Evolutionary conservation across 768 basidiomycete species (phyloP), one percentile per base, ranked within the genome.

Genomic region (Tulasnella sp.): DNA sequence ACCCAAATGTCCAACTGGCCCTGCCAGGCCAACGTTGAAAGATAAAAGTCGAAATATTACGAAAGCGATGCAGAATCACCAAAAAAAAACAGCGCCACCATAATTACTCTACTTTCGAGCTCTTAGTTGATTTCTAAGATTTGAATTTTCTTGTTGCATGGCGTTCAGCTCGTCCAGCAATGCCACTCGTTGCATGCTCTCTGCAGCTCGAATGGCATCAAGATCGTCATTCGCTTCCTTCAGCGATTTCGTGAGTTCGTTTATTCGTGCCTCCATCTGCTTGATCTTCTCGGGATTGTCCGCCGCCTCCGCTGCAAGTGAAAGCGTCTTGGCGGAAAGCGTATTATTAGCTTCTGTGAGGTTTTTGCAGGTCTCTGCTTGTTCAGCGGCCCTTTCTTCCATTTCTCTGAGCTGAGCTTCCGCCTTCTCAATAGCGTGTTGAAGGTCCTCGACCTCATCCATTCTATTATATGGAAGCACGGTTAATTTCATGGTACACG

Each of bases 101-200:
- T n/a, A n/a, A n/a, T n/a, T n/a, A n/a, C n/a, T n/a, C n/a, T n/a
- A n/a, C n/a, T n/a, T n/a, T n/a, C n/a, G n/a, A n/a, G n/a, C n/a
- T n/a, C 49, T 51, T 41, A 90, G 59, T 64, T 89, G 87, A 28
- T 78, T 75, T 37, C 82, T 73, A 54, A 90, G 61, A 33, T 64
- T 76, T 34, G 68, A 71, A 59, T 90, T 89, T 67, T 89, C 85
- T 50, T 74, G 80, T 67, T 89, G 85, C 66, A 82, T 73, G 45
- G 74, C 70, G 62, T 87, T 90, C 59, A 93, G 72, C 68, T 93
- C 89, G 60, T 95, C 90, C 37, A 99, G 70, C 48, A 99, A 62
- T 28, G 82, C 81, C 49, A 88, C 78, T 57, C 82, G 72, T 67
- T 92, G 90, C 7, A 71, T 74, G 66, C 89, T 83, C 60, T 91